These are phyloP conservation scores for Candolleomyces eurysporus DNA, from an alignment of 768 basidiomycete species.

Conservation along the genomic window DNA sequence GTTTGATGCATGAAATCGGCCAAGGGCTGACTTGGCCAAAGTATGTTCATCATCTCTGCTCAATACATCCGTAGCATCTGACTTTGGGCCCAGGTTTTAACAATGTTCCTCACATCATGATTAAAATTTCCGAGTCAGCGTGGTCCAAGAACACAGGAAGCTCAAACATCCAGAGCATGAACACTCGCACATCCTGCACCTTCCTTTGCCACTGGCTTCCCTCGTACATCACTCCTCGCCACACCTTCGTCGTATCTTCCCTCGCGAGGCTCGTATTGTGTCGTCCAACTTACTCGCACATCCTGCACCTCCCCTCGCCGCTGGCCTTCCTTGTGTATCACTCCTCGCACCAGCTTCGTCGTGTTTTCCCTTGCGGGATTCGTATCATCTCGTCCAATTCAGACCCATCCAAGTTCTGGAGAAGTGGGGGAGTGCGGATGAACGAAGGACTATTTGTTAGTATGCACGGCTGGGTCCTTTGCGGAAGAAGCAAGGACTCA, in stretches of 20 bases:
- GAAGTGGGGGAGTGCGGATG: slow-evolving; percentile 56
- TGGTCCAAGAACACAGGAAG: slow-evolving; percentile 24
- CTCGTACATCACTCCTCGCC: slow-evolving; percentile 42
- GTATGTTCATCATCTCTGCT: slow-evolving; percentile 19
- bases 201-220: slow-evolving; percentile 30
- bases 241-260: slow-evolving; percentile 57
- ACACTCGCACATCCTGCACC: slow-evolving; percentile 7
- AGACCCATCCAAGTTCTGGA: no score
- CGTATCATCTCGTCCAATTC: no score
- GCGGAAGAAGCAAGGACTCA: slow-evolving; percentile 1
- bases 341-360: no score
- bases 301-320: no score
- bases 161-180: background rate
- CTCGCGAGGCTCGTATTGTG: slow-evolving; percentile 52
- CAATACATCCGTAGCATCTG: background rate
- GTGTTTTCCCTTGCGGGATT: no score
- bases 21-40: slow-evolving; percentile 46
- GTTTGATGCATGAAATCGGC: slow-evolving; percentile 60
- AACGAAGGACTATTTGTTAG: slow-evolving; percentile 65
- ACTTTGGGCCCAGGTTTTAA: slow-evolving; percentile 28
- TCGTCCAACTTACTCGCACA: slow-evolving; percentile 59
- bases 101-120: slow-evolving; percentile 47
- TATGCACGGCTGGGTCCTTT: slow-evolving; percentile 49
- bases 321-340: no score
- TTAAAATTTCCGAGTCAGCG: slow-evolving; percentile 51